These are phyloP conservation scores for Chalaropsis ovoidea DNA, from an alignment of 2,329 filamentous ascomycete species.

Conservation along the genomic window DNA sequence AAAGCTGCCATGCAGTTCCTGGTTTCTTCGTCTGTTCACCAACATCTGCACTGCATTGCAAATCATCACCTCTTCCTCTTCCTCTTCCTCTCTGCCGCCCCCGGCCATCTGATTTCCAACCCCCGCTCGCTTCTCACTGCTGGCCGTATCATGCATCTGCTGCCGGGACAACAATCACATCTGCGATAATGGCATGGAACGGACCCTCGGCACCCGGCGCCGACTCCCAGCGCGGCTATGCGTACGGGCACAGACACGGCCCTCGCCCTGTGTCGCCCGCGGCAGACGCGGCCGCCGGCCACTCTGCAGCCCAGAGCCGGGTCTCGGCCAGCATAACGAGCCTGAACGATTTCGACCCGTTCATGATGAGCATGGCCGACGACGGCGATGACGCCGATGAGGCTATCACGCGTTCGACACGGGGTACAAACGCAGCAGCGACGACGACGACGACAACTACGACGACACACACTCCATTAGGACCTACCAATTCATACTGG, in stretches of 20 bases:
- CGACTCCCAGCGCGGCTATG: neutral
- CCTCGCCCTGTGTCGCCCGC: neutral
- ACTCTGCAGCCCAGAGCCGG: neutral
- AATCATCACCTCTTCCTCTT: neutral
- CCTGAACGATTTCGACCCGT: conserved; percentile 12
- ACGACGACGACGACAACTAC: neutral
- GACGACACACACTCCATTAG: neutral
- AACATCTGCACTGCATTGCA: neutral
- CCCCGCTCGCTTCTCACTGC: neutral
- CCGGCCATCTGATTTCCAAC: neutral
- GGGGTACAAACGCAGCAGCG: too few relatives aligned
- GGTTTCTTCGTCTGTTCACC: neutral
- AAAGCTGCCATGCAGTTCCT: neutral
- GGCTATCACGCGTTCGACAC: neutral
- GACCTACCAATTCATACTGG: neutral
- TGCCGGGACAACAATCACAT: neutral
- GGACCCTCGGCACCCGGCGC: neutral
- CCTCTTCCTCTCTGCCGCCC: neutral
- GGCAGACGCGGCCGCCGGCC: neutral
- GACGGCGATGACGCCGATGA: neutral
- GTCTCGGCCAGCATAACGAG: conserved; percentile 11
- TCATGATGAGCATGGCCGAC: neutral
- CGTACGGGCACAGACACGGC: neutral
- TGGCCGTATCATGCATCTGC: neutral
- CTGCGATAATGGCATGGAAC: conserved; percentile 2